phyloP scores from a whole-genome alignment of 116 monocot species.

The Dioscorea cayenensis region DNA sequence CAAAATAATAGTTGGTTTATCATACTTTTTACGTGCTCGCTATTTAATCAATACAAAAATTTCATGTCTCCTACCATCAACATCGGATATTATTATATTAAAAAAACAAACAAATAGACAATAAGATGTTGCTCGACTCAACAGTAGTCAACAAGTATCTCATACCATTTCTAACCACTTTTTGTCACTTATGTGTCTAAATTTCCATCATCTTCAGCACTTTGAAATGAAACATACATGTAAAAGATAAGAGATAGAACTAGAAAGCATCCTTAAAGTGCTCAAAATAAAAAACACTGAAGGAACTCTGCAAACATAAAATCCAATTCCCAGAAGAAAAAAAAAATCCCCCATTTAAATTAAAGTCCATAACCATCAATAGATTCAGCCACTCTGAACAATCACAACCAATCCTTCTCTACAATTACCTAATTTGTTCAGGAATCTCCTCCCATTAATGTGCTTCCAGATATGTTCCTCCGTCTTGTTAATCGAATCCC shows the following conservation, averaged over 20 bases:
- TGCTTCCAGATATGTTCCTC: conserved; percentile 99
- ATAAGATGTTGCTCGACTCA: not conserved
- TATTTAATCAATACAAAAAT: not conserved
- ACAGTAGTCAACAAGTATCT: not conserved
- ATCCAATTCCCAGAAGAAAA: too few species aligned
- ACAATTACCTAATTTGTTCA: conserved; percentile 59
- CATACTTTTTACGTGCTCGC: not conserved
- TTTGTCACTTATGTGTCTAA: not conserved
- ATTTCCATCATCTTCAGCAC: not conserved
- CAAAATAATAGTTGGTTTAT: not conserved
- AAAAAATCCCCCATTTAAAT: too few species aligned
- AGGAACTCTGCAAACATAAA: too few species aligned
- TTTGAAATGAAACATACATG: not conserved
- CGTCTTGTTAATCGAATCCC: conserved; percentile 70
- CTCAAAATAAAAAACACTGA: too few species aligned
- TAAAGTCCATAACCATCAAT: too few species aligned
- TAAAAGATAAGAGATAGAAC: too few species aligned
- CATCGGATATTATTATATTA: not conserved
- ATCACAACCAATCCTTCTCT: not conserved
- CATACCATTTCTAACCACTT: not conserved
- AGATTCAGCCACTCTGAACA: not conserved
- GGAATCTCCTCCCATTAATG: conserved; percentile 73
- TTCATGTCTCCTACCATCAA: not conserved
- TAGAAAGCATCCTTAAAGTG: too few species aligned
- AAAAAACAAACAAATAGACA: not conserved